These are phyloP conservation scores for Candida saitoana DNA, from an alignment of 805 yeast genomes.

Conservation along the genomic window DNA sequence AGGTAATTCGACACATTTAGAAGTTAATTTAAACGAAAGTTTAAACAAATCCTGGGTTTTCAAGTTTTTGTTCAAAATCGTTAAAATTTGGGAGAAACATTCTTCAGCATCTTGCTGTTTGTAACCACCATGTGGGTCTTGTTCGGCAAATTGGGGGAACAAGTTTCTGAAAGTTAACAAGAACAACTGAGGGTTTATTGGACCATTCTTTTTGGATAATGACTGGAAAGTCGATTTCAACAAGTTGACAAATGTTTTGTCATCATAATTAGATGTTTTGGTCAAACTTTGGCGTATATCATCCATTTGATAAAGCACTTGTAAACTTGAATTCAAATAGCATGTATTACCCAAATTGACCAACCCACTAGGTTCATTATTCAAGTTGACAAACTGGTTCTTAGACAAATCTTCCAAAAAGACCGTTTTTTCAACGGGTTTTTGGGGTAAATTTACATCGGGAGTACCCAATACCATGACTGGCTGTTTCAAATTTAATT, in stretches of 20 bases:
- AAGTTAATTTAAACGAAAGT: conserved; percentile 57
- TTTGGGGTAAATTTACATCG: conserved; percentile 51
- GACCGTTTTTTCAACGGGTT: conserved; percentile 51
- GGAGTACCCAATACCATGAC: conserved; percentile 94
- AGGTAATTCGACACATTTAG: conserved; percentile 54
- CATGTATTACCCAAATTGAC: conserved; percentile 74
- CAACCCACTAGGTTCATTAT: conserved; percentile 59
- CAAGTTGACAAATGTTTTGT: conserved; percentile 22
- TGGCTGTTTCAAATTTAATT: conserved; percentile 58
- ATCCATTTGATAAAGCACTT: conserved; percentile 45
- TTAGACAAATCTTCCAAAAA: conserved; percentile 68
- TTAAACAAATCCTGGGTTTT: conserved; percentile 58
- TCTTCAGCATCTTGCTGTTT: conserved; percentile 99
- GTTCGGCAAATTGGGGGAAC: conserved; percentile 89
- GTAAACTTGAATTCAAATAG: conserved; percentile 68
- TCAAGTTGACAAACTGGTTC: conserved; percentile 33
- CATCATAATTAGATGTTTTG: conserved; percentile 8
- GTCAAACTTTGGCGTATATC: conserved; percentile 36
- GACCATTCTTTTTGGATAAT: conserved; percentile 42
- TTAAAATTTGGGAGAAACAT: conserved; percentile 75
- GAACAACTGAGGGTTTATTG: conserved; percentile 66
- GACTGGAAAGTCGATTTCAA: conserved; percentile 43
- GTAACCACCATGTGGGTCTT: conserved; percentile 60
- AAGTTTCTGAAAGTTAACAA: conserved; percentile 59
- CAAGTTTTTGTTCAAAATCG: conserved; percentile 44